Evolutionary conservation across 1,284 basidiomycete genomes (phyloP).

Genomic region (Ustilago trichophora): DNA sequence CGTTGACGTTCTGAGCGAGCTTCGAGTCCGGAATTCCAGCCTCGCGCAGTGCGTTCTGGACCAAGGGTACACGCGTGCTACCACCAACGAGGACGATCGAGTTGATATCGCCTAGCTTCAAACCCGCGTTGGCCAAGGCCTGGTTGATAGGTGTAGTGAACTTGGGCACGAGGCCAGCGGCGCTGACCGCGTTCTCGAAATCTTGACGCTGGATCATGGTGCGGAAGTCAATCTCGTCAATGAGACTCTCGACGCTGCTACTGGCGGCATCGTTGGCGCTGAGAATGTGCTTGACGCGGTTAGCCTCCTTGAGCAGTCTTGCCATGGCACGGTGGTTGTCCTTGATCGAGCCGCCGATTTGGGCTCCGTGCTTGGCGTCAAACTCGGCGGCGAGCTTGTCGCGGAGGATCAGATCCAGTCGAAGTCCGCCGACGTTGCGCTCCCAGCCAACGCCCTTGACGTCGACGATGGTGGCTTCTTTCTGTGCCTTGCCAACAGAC

Average conservation of each 20-base stretch:
- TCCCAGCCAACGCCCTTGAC: constrained; percentile 84
- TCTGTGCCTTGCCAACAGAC: constrained; percentile 70
- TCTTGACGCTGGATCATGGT: constrained; percentile 78
- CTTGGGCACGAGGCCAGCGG: constrained; percentile 34
- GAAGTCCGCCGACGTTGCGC: constrained; percentile 78
- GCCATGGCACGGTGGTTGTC: constrained; percentile 85
- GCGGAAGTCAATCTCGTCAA: constrained; percentile 89
- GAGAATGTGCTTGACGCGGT: constrained; percentile 87
- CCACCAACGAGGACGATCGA: constrained; percentile 93
- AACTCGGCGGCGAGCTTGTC: constrained; percentile 83
- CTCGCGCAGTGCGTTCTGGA: constrained; percentile 73
- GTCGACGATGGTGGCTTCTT: constrained; percentile 77
- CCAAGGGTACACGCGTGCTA: constrained; percentile 86
- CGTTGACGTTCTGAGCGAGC: constrained; percentile 82
- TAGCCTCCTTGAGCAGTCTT: constrained; percentile 91
- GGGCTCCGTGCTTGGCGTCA: constrained; percentile 72
- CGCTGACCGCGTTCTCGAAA: constrained; percentile 73
- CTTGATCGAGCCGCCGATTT: constrained; percentile 50
- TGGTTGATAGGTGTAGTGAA: constrained; percentile 72
- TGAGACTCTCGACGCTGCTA: constrained; percentile 83
- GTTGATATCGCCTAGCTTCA: constrained; percentile 78
- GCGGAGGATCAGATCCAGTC: constrained; percentile 82
- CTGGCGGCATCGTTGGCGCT: constrained; percentile 87
- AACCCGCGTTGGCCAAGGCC: constrained; percentile 76
- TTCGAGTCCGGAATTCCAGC: constrained; percentile 61